phyloP scores from a whole-genome alignment of 192 early-diverging fungal genomes.

The Lunasporangiospora selenospora region DNA sequence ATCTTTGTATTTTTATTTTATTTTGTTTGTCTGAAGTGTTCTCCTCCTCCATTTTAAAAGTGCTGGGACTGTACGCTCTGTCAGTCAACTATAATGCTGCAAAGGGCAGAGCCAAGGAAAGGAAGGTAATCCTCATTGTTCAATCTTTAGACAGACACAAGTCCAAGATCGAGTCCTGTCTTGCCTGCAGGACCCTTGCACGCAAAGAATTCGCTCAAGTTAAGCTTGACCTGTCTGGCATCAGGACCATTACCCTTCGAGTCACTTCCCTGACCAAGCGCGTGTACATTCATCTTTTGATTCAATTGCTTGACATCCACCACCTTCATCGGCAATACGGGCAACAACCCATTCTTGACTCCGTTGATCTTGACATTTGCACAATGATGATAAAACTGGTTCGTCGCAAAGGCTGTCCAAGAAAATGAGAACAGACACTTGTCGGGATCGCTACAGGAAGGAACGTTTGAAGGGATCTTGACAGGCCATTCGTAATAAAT shows the following conservation, averaged over 20 bases:
- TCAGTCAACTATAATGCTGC: too few relatives aligned
- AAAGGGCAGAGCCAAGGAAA: too few relatives aligned
- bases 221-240: neutral
- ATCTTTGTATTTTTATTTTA: too few relatives aligned
- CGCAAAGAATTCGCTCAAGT: constrained; percentile 6
- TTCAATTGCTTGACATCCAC: constrained; percentile 11
- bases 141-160: too few relatives aligned
- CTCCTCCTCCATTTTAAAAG: too few relatives aligned
- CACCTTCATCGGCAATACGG: constrained; percentile 8
- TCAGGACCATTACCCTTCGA: constrained; percentile 5
- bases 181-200: constrained; percentile 11
- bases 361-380: constrained; percentile 66
- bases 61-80: too few relatives aligned
- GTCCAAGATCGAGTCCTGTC: constrained; percentile 8
- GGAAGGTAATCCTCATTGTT: too few relatives aligned
- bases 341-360: neutral
- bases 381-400: constrained; percentile 79
- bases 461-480: constrained; percentile 46
- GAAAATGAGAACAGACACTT: constrained; percentile 57
- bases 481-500: constrained; percentile 47
- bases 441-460: constrained; percentile 32
- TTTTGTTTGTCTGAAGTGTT: too few relatives aligned
- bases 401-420: constrained; percentile 76
- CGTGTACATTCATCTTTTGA: constrained; percentile 12
- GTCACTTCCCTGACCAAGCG: constrained; percentile 1